A percentile compares a stretch with the other conserved stretches of the same genome.
These are phyloP conservation scores for Calocera cornea DNA, from an alignment of 768 basidiomycete genomes.

Conservation along the genomic window DNA sequence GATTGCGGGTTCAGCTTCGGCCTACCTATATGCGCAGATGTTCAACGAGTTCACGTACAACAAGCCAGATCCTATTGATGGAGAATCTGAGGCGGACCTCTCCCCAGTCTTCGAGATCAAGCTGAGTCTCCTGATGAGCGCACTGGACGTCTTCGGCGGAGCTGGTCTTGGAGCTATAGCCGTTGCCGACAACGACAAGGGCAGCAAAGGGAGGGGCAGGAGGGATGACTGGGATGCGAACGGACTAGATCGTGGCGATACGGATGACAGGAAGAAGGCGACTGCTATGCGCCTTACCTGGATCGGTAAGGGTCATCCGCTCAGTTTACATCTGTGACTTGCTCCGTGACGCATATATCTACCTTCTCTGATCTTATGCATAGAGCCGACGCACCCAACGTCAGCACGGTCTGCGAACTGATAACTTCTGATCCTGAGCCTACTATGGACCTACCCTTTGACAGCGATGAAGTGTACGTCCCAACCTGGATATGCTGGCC, in stretches of 20 bases:
- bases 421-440: conserved; percentile 75
- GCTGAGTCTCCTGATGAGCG: conserved; percentile 72
- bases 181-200: conserved; percentile 29
- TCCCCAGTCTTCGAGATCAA: conserved; percentile 62
- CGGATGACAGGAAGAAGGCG: conserved; percentile 30
- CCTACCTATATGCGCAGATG: conserved; percentile 61
- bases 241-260: conserved; percentile 34
- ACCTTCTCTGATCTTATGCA: not conserved
- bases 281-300: conserved; percentile 83
- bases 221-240: conserved; percentile 24
- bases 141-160: conserved; percentile 86
- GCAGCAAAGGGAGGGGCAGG: conserved; percentile 28
- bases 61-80: conserved; percentile 24
- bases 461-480: conserved; percentile 46
- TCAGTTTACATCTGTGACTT: conserved; percentile 65
- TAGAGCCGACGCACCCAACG: conserved; percentile 47
- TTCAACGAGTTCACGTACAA: conserved; percentile 70
- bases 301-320: conserved; percentile 58
- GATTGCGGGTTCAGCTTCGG: conserved; percentile 44
- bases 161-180: conserved; percentile 36
- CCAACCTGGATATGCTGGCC: not conserved
- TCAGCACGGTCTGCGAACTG: conserved; percentile 78
- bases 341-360: not conserved
- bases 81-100: conserved; percentile 22
- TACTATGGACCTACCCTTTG: conserved; percentile 65